Base-by-base conservation (phyloP, 2,329 filamentous ascomycete genomes). In the Aspergillus terreus region DNA sequence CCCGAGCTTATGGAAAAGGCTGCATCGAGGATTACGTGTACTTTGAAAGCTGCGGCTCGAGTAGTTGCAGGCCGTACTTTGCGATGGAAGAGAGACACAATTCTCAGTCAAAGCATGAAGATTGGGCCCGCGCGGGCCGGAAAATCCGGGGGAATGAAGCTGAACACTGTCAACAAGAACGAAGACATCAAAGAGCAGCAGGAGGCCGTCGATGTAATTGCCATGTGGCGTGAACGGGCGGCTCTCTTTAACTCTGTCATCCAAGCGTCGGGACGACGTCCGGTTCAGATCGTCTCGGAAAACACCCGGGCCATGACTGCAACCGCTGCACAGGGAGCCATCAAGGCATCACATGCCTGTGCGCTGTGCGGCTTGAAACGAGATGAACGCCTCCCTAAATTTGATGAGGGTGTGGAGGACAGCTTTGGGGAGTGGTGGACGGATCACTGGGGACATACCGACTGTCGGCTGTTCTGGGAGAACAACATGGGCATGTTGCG, bases 351-450 rank as follows among this genome's bases (percentile, higher is more conserved):
- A 0, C 87, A 88, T 69, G 77, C 86, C 1, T 97, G 92, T 72
- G 81, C 92, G 46, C 76, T 97, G 30, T 97, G 92, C 70, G 92
- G 92, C 0, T 71, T 97, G 58, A 94, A 89, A 73, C 79, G 92
- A 57, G 90, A 96, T 38, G 92, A 97, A 73, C 81, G 92, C 46
- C 78, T 96, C 10, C 70, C 75, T 17, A 90, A 85, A 64, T 81
- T 94, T 32, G 91, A 95, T 63, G 76, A 85, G 47, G 79, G 85
- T 23, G 83, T 95, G 7, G 85, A 92, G 62, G 92, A 97, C 69
- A 91, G 88, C 68, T 96, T 96, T 76, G 91, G 90, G 11, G 92
- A 97, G 74, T 97, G 91, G 90, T 97, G 92, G 92, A 78, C 87
- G 40, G 91, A 96, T 43, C 86, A 92, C 68, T 92, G 90, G 87